Evolutionary conservation across 1,284 basidiomycete genomes (phyloP), one percentile per base, ranked within the genome.

Genomic region (Ceratobasidium sp.): DNA sequence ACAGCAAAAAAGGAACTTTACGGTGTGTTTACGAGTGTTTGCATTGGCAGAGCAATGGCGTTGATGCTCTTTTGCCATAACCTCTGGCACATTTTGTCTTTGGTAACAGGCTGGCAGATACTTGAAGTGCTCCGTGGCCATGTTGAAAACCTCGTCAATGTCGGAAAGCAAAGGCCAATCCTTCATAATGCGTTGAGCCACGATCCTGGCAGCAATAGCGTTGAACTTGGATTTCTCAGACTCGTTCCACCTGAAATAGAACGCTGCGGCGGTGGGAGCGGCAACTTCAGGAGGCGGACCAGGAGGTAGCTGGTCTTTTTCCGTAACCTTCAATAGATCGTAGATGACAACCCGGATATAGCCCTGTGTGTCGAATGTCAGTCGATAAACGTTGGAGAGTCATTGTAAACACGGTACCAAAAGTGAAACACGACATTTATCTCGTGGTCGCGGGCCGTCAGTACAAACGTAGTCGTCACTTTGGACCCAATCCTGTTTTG

Each of bases 181-280:
- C 22, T 57, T 22, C 3, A 32, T n/a, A 6, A 57, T 15, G 8
- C n/a, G 5, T 22, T 9, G 2, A 1, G 54, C 54, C 9, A 57
- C 54, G 13, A 57, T 57, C 19, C 54, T n/a, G 5, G 54, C 54
- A n/a, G 54, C 54, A 3, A 15, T 57, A 25, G 54, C 54, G 54
- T 57, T 57, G 22, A 57, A 57, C n/a, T 25, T 7, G 2, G 54
- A 57, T n/a, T 57, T 57, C 29, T 57, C 54, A 11, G 54, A 57
- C 13, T 57, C 54, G 4, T 22, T n/a, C 54, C 54, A 57, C 29
- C 25, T 57, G 3, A 57, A 4, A 25, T 57, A 57, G n/a, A 57
- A 57, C 2, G 54, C 54, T 2, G 29, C 6, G 29, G 54, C 54
- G 22, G 54, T 57, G 1, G 54, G 54, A 57, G 54, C 54, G 4